Conservation (phyloP, 2,329 filamentous ascomycete species). For the Podosphaera aphanis region DNA sequence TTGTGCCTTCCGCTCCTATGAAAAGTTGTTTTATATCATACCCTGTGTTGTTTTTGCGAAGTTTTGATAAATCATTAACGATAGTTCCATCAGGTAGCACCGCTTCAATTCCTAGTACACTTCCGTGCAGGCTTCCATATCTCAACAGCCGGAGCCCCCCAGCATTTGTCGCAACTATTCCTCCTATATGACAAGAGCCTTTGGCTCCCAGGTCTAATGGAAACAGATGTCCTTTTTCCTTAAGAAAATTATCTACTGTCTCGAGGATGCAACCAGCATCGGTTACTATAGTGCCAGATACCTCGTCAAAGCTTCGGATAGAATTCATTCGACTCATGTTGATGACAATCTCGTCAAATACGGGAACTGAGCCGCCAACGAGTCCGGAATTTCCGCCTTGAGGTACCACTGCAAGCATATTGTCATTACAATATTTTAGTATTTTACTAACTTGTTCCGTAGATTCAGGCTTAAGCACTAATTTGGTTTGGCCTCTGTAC, state of each 20-base stretch:
- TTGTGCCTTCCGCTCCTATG: slow-evolving; percentile 83
- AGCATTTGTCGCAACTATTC: slow-evolving; percentile 88
- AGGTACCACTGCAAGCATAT: slow-evolving; percentile 77
- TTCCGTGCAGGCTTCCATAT: slow-evolving; percentile 88
- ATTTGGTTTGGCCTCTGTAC: slow-evolving; percentile 69
- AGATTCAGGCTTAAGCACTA: slow-evolving; percentile 67
- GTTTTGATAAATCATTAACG: slow-evolving; percentile 62
- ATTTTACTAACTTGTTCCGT: slow-evolving; percentile 80
- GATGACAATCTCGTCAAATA: slow-evolving; percentile 95
- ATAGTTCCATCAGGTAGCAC: slow-evolving; percentile 86
- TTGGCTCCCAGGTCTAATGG: slow-evolving; percentile 94
- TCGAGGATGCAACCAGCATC: slow-evolving; percentile 87
- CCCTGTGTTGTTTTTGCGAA: slow-evolving; percentile 96
- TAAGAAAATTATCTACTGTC: slow-evolving; percentile 64
- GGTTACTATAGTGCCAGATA: slow-evolving; percentile 70
- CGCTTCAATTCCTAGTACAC: slow-evolving; percentile 73
- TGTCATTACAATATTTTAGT: slow-evolving; percentile 83
- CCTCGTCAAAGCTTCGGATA: slow-evolving; percentile 78
- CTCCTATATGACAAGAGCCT: slow-evolving; percentile 87
- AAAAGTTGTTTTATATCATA: slow-evolving; percentile 96
- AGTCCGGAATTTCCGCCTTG: slow-evolving; percentile 94
- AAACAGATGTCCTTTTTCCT: slow-evolving; percentile 69
- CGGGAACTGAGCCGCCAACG: slow-evolving; percentile 83
- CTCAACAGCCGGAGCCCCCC: slow-evolving; percentile 72
- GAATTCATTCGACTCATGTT: slow-evolving; percentile 76